These are phyloP conservation scores for Ganoderma sinense DNA, from an alignment of 1,284 basidiomycete genomes.

Conservation along the genomic window DNA sequence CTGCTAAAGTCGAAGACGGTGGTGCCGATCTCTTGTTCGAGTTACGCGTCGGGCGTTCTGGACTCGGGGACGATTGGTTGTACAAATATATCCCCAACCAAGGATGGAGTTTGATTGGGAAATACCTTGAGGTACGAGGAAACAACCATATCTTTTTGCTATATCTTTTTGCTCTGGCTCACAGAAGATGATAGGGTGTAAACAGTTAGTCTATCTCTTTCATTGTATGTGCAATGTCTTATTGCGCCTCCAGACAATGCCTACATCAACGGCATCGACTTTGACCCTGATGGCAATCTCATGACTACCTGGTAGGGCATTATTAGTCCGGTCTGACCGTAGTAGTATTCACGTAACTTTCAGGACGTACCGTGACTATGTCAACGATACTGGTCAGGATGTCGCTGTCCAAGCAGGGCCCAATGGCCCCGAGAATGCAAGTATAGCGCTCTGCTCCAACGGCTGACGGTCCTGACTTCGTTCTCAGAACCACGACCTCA, in stretches of 20 bases:
- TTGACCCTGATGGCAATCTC: constrained; percentile 43
- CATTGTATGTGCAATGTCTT: neutral
- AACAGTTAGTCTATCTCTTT: constrained; percentile 39
- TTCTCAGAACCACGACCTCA: constrained; percentile 51
- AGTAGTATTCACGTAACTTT: neutral
- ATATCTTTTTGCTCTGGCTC: neutral
- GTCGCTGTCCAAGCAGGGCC: constrained; percentile 53
- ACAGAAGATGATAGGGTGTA: constrained; percentile 37
- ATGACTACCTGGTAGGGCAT: constrained; percentile 45
- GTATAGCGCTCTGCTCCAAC: constrained; percentile 18
- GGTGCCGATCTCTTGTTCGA: constrained; percentile 46
- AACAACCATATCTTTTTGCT: neutral
- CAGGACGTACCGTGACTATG: constrained; percentile 54
- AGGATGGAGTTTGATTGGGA: constrained; percentile 46
- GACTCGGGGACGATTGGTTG: constrained; percentile 52
- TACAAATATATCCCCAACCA: constrained; percentile 46
- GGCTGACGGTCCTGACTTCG: neutral
- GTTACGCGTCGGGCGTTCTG: constrained; percentile 49
- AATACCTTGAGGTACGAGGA: constrained; percentile 43
- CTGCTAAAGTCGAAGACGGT: constrained; percentile 10
- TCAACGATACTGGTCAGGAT: constrained; percentile 48
- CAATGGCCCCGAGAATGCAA: constrained; percentile 52
- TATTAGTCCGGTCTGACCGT: neutral
- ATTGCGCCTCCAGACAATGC: constrained; percentile 43
- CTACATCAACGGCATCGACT: constrained; percentile 55